Percentiles rank a stretch among this genome's conserved stretches.
Evolutionary conservation across 2,329 filamentous ascomycete genomes (phyloP).

Genomic region (Colletotrichum sp.): DNA sequence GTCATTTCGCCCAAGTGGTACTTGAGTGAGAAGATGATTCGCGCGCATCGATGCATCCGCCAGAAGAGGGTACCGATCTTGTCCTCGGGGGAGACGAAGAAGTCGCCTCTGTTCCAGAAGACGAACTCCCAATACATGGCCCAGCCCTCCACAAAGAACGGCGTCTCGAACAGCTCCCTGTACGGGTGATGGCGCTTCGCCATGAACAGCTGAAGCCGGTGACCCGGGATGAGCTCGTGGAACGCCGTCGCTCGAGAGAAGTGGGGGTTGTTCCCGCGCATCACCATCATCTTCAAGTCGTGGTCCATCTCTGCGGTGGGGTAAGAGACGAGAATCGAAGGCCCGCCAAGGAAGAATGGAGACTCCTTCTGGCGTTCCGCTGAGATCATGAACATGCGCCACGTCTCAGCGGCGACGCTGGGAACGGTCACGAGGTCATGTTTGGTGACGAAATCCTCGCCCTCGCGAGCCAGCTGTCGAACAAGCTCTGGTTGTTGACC

Average conservation of each 20-base stretch:
- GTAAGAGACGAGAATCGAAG: conserved; percentile 59
- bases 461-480: conserved; percentile 54
- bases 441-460: conserved; percentile 55
- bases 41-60: conserved; percentile 66
- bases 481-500: conserved; percentile 60
- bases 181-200: conserved; percentile 52
- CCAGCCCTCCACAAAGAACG: conserved; percentile 67
- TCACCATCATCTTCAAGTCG: conserved; percentile 61
- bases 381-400: conserved; percentile 62
- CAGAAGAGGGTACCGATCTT: conserved; percentile 65
- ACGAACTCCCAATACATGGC: conserved; percentile 67
- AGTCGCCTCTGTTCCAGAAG: conserved; percentile 59
- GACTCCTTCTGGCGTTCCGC: conserved; percentile 57
- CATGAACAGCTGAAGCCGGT: conserved; percentile 59
- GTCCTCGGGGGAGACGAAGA: conserved; percentile 55
- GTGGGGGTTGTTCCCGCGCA: conserved; percentile 64
- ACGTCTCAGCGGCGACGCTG: conserved; percentile 54
- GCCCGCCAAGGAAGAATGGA: conserved; percentile 65
- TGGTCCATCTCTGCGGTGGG: conserved; percentile 58
- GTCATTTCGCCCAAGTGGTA: conserved; percentile 63
- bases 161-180: conserved; percentile 57
- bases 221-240: conserved; percentile 66
- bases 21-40: conserved; percentile 62
- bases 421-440: conserved; percentile 63
- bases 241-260: conserved; percentile 65